Base-by-base conservation (phyloP, 495 filamentous ascomycete species). In the Hyaloscypha variabilis region DNA sequence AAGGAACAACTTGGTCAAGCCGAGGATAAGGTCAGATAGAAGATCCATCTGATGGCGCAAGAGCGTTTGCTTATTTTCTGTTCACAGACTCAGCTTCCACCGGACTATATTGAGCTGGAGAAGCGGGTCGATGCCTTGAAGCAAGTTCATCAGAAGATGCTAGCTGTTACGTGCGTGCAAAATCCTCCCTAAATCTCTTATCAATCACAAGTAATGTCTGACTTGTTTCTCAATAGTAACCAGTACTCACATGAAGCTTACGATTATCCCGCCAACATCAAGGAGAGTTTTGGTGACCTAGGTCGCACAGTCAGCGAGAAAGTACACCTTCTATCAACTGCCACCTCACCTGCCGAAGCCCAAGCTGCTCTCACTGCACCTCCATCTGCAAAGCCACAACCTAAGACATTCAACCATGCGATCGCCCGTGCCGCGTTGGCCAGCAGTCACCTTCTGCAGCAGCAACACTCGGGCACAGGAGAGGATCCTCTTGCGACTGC, bases 251-350 rank as follows among this genome's bases (percentile, higher is more conserved):
- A 94, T 78, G 95, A 99, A 85, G 86, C 94, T 71, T 99, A 99
- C 79, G 95, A 99, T 80, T 99, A 99, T 78, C 95, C 95, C n/a
- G 89, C 93, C 77, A 99, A 99, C 80, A 91, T 97, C 76, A 93
- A 94, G 78, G 95, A 99, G 82, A 97, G 92, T 67, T 95, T 99
- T 81, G 90, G 90, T 75, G 95, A 98, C 75, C 87, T 99, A 50
- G 90, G 93, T 71, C 93, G 93, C 73, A 97, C 95, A 73, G 94
- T 98, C 77, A 87, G 88, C 77, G 96, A 98, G 80, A 98, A 97
- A 80, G 96, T 98, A 56, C 81, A 86, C 60, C 91, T 97, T 49
- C 87, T 99, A 46, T 93, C 92, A 17, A 85, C 87, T 69, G 94
- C 95, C 64, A 88, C 85, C 50, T 88, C 91, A 21, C 91, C 96